These are phyloP conservation scores for Trapa bicornis DNA, from an alignment of 345 rosid species.

Conservation along the genomic window DNA sequence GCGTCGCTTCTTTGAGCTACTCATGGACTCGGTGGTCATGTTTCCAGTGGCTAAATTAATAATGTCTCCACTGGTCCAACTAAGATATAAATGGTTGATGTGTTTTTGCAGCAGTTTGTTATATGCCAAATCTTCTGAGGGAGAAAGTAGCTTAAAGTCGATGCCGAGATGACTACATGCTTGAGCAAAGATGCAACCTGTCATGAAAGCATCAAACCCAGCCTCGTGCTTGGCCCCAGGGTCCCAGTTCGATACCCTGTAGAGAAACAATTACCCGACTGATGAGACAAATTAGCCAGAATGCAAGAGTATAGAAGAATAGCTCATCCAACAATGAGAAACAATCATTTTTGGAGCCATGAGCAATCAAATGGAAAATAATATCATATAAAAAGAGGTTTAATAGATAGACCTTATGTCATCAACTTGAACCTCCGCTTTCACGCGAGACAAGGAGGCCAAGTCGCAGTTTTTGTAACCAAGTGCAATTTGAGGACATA, in stretches of 20 bases:
- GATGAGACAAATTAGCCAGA: neutral
- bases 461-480: slow-evolving; percentile 23
- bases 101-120: slow-evolving; percentile 49
- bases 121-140: slow-evolving; percentile 29
- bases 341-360: neutral
- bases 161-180: slow-evolving; percentile 66
- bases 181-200: slow-evolving; percentile 87
- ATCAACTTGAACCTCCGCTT: slow-evolving; percentile 76
- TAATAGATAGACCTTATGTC: slow-evolving; percentile 45
- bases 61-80: slow-evolving; percentile 67
- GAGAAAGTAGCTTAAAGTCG: slow-evolving; percentile 37
- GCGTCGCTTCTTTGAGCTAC: slow-evolving; percentile 13
- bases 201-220: slow-evolving; percentile 99
- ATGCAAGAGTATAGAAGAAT: neutral
- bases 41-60: slow-evolving; percentile 48
- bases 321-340: neutral
- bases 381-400: slow-evolving; percentile 6
- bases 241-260: slow-evolving; percentile 69
- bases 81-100: slow-evolving; percentile 64
- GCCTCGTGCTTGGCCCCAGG: slow-evolving; percentile 93
- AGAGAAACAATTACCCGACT: neutral
- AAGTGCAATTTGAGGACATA: slow-evolving; percentile 60
- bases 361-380: neutral
- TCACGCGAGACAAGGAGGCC: slow-evolving; percentile 26
- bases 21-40: slow-evolving; percentile 23